These are phyloP conservation scores for Taphrina deformans DNA, from an alignment of 1,139 yeast species.

Conservation along the genomic window DNA sequence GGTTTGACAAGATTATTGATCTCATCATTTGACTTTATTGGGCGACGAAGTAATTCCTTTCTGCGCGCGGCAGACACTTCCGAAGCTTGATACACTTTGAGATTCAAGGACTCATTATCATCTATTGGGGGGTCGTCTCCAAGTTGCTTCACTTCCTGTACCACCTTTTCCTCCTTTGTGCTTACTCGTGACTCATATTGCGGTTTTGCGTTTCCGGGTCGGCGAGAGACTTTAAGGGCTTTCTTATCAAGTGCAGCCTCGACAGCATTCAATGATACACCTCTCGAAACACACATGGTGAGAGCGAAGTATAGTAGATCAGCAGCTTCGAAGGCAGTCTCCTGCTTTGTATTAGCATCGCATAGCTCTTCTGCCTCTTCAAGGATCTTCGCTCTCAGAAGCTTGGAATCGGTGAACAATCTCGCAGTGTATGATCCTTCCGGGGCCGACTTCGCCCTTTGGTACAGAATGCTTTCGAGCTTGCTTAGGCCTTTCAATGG, in stretches of 20 bases:
- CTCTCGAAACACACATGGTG: conserved; percentile 79
- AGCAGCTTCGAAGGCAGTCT: conserved; percentile 88
- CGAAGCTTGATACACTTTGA: conserved; percentile 20
- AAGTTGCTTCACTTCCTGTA: conserved; percentile 16
- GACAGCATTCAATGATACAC: conserved; percentile 75
- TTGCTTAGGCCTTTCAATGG: conserved; percentile 56
- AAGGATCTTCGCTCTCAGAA: conserved; percentile 79
- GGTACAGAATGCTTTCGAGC: conserved; percentile 63
- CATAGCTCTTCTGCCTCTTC: conserved; percentile 97
- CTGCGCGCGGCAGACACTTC: conserved; percentile 46
- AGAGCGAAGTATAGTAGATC: conserved; percentile 88
- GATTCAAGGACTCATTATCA: conserved; percentile 25
- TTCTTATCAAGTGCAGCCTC: conserved; percentile 83
- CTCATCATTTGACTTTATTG: conserved; percentile 85
- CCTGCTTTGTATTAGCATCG: conserved; percentile 69
- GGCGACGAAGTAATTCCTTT: conserved; percentile 69
- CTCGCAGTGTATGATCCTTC: conserved; percentile 91
- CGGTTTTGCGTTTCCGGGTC: conserved; percentile 95
- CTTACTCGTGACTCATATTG: conserved; percentile 47
- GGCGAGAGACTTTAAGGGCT: conserved; percentile 79
- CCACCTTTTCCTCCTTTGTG: conserved; percentile 21
- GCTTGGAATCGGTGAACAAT: conserved; percentile 70
- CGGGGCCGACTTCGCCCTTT: conserved; percentile 62
- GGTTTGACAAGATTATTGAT: conserved; percentile 91
- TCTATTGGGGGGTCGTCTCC: conserved; percentile 31